A percentile compares a stretch with the other conserved stretches of the same genome.
phyloP scores from a whole-genome alignment of 2,329 filamentous ascomycete species.

The Clarireedia hainanense region DNA sequence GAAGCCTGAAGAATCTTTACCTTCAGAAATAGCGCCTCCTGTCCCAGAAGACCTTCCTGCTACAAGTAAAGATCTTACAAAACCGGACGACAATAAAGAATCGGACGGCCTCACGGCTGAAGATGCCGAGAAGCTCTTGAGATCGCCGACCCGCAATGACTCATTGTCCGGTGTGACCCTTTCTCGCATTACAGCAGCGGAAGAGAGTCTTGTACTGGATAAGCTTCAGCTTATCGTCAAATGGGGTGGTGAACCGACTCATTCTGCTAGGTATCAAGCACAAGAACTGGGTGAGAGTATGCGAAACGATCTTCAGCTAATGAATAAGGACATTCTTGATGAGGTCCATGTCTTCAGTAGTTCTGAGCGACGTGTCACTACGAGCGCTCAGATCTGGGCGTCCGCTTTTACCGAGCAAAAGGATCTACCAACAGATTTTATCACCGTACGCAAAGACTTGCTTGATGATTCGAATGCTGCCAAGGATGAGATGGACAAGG shows the following conservation, averaged over 20 bases:
- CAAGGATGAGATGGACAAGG: constrained; percentile 99
- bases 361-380: constrained; percentile 88
- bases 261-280: constrained; percentile 91
- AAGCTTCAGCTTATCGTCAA: constrained; percentile 98
- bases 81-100: constrained; percentile 2
- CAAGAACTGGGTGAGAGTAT: constrained; percentile 94
- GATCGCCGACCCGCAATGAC: constrained; percentile 60
- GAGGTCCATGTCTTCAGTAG: constrained; percentile 94
- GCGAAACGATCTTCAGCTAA: constrained; percentile 84
- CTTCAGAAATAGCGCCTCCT: neutral
- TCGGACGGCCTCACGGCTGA: constrained; percentile 8
- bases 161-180: constrained; percentile 86
- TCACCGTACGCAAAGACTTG: constrained; percentile 86
- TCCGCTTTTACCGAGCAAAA: constrained; percentile 82
- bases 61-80: neutral
- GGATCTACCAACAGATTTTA: constrained; percentile 76
- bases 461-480: constrained; percentile 96
- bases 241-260: constrained; percentile 96
- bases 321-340: constrained; percentile 86
- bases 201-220: constrained; percentile 87
- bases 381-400: constrained; percentile 94
- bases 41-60: neutral
- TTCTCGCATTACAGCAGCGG: constrained; percentile 86
- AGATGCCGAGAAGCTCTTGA: constrained; percentile 21
- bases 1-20: constrained; percentile 49